Evolutionary conservation across 495 filamentous ascomycete species (phyloP), one percentile per base, ranked within the genome.

Genomic region (Opeltia flavorubescens): DNA sequence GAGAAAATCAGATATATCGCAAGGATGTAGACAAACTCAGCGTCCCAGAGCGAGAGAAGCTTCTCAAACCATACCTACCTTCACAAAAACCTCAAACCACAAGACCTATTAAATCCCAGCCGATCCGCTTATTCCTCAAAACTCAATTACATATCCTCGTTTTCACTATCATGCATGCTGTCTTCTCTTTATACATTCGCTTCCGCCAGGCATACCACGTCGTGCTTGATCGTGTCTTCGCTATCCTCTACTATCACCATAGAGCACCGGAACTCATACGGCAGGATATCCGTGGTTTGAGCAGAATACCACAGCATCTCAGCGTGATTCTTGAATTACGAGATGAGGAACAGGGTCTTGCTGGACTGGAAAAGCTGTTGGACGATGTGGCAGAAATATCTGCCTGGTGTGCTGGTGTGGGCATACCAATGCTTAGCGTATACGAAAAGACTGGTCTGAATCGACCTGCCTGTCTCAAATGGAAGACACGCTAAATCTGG

Each of bases 181-280:
- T 94, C 58, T 95, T 95, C 66, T 84, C 81, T 1, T 68, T 95
- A 53, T 88, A 91, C 56, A 75, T 94, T 40, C 85, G 86, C 27
- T 62, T 88, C 38, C 75, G 89, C 29, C 78, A 82, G 56, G 75
- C 77, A 29, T 93, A 84, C 58, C 84, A 89, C 62, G 77, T 77
- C 21, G 68, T 91, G 29, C 64, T 77, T 39, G 78, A 88, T 58
- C 79, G 80, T 24, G 62, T 88, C 45, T 71, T 87, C 52, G 80
- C 86, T 9, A 69, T 96, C 50, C 70, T 88, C 21, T 84, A 87
- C 56, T 84, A 99, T 65, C 93, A 96, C 62, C 89, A 96, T 63
- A 80, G 84, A 36, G 89, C 88, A 1, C 91, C 91, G 15, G 85
- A 94, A 65, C 70, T 94, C 48, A 93, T 99, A 52, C 74, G 77